Base-by-base conservation (phyloP, 441 rosid species). In the Gossypium gossypioides region DNA sequence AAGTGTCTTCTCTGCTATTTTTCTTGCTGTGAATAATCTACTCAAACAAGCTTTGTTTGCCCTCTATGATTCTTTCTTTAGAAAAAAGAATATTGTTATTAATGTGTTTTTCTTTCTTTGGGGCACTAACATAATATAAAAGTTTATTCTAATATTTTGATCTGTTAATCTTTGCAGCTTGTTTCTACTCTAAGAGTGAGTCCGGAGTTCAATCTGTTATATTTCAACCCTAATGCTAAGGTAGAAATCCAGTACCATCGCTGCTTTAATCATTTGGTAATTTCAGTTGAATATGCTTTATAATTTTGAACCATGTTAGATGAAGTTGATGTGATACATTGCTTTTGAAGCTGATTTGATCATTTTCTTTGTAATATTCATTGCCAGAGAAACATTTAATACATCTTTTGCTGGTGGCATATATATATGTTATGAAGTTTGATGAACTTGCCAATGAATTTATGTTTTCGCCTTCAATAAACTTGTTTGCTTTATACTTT, bases 191-290 rank as follows among this genome's bases (percentile, higher is more conserved):
- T 92, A 78, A 83, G 85, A 81, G 88, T 92, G 69, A 69, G 83
- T 69, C 99, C 99, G 3, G 97, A 86, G 79, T 91, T 86, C 91
- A 91, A 67, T 85, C 81, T 92, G 84, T 73, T 95, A 64, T 85
- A 77, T 80, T 86, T 86, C 81, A 87, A 87, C 81, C 95, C 93
- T 65, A 76, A 74, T 80, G 93, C 95, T 57, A 89, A 91, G 99
- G 99, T 91, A 95, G 72, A 73, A 75, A 69, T 68, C 69, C 44
- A 37, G 19, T 72, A 40, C 76, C 59, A 22, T 68, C 60, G 3
- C 58, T 29, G 57, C 44, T 25, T 27, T 6, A 3, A 24, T 67
- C 4, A 25, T 67, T 67, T 67, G 24, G n/a, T 50, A 22, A 25
- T 50, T 50, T 68, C 21, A 68, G 18, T 8, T 50, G 59, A 68